Evolutionary conservation across 805 yeast species (phyloP).

Genomic region (Candida insectalens): DNA sequence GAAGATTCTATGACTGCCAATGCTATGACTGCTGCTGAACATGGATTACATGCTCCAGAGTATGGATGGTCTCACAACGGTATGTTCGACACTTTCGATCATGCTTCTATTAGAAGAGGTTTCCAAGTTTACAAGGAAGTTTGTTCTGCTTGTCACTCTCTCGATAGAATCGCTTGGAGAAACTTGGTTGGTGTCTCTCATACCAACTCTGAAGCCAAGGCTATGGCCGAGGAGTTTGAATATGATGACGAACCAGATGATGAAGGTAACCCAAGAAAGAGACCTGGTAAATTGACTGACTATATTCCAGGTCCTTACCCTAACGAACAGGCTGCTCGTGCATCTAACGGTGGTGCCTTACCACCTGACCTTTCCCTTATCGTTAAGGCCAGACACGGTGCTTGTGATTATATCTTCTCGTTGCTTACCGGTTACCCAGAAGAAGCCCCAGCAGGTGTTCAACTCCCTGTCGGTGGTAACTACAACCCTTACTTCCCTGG

Average conservation of each 20-base stretch:
- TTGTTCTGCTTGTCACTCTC: conserved; percentile 97
- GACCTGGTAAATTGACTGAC: conserved; percentile 97
- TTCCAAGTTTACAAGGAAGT: conserved; percentile 98
- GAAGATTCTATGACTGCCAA: conserved; percentile 79
- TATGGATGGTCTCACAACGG: conserved; percentile 93
- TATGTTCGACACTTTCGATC: conserved; percentile 85
- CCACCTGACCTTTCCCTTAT: conserved; percentile 97
- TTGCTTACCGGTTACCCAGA: conserved; percentile 98
- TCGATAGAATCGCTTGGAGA: conserved; percentile 98
- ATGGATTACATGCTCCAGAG: conserved; percentile 93
- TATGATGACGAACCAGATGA: conserved; percentile 95
- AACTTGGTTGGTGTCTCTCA: conserved; percentile 95
- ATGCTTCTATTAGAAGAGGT: conserved; percentile 95
- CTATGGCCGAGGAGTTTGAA: conserved; percentile 91
- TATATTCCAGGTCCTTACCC: conserved; percentile 91
- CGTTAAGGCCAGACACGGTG: conserved; percentile 99
- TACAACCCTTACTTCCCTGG: conserved; percentile 99
- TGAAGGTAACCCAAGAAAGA: conserved; percentile 95
- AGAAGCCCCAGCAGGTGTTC: conserved; percentile 96
- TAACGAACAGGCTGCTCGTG: conserved; percentile 98
- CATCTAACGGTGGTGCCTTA: conserved; percentile 97
- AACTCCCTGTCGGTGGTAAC: conserved; percentile 86
- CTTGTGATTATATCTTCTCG: conserved; percentile 88
- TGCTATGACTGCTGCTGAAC: conserved; percentile 99
- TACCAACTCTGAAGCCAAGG: conserved; percentile 81